phyloP scores from a whole-genome alignment of 805 yeast genomes.

The Lachancea cidri region DNA sequence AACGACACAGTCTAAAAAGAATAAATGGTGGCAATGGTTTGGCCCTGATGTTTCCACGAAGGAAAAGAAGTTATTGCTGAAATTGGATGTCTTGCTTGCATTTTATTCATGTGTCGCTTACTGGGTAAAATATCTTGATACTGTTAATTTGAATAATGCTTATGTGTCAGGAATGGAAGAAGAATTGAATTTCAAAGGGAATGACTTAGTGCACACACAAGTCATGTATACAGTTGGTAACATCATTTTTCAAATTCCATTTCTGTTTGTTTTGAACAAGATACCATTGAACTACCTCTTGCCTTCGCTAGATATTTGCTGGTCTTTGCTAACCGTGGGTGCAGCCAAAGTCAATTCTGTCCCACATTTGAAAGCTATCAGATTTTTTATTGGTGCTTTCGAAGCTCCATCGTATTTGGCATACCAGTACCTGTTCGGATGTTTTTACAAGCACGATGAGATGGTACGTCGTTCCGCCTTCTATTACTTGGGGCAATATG shows the following conservation, averaged over 20 bases:
- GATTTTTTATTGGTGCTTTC: conserved; percentile 61
- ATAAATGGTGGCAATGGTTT: conserved; percentile 53
- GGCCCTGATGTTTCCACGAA: conserved; percentile 43
- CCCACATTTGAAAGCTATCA: conserved; percentile 46
- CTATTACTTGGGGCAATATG: conserved; percentile 56
- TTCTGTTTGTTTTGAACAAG: conserved; percentile 50
- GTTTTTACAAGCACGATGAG: conserved; percentile 54
- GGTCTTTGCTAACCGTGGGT: conserved; percentile 59
- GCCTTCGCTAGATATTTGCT: conserved; percentile 49
- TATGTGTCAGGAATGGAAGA: conserved; percentile 60
- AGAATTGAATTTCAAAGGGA: conserved; percentile 51
- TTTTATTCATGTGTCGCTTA: conserved; percentile 54
- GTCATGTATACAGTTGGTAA: conserved; percentile 56
- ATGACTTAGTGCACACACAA: conserved; percentile 57
- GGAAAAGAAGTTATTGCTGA: conserved; percentile 39
- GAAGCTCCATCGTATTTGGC: conserved; percentile 62
- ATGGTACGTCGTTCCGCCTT: conserved; percentile 57
- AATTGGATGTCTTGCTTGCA: conserved; percentile 48
- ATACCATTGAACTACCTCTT: conserved; percentile 44
- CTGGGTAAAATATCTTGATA: conserved; percentile 64
- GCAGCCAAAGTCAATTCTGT: conserved; percentile 42
- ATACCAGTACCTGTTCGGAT: conserved; percentile 52
- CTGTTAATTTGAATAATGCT: conserved; percentile 57
- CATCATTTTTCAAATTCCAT: conserved; percentile 57
- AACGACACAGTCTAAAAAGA: conserved; percentile 23